Evolutionary conservation across 2,329 filamentous ascomycete genomes (phyloP).

Genomic region (Fusarium sp.): DNA sequence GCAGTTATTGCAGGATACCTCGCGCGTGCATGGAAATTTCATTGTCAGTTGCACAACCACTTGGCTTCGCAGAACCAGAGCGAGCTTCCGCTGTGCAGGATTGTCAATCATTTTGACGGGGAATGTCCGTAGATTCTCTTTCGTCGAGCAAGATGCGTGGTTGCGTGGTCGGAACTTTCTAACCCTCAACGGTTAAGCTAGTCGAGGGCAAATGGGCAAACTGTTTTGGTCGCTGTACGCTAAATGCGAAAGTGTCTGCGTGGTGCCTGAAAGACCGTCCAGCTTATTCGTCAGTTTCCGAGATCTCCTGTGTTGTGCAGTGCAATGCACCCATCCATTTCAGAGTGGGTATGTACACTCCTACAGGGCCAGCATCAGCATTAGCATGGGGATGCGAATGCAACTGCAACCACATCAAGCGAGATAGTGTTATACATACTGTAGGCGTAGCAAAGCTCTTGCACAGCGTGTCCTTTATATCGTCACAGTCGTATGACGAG

Average conservation of each 20-base stretch:
- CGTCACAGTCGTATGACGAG: too few relatives aligned
- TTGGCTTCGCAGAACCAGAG: background rate
- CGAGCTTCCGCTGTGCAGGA: background rate
- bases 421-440: constrained; percentile 22
- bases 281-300: constrained; percentile 42
- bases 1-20: constrained; percentile 2
- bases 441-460: constrained; percentile 6
- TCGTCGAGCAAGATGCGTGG: background rate
- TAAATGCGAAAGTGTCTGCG: constrained; percentile 24
- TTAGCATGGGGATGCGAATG: constrained; percentile 22
- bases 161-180: background rate
- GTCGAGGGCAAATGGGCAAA: background rate
- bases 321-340: constrained; percentile 30
- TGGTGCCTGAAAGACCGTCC: constrained; percentile 35
- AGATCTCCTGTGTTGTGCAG: constrained; percentile 48
- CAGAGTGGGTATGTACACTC: constrained; percentile 13
- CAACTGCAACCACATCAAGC: constrained; percentile 33
- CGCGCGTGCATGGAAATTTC: constrained; percentile 3
- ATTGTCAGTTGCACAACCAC: constrained; percentile 7
- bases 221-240: constrained; percentile 16
- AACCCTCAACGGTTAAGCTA: background rate
- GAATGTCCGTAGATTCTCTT: background rate
- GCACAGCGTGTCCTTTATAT: background rate
- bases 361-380: constrained; percentile 27
- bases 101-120: background rate